phyloP scores from a whole-genome alignment of 129 eudicot species.

The Heracleum sosnowskyi region DNA sequence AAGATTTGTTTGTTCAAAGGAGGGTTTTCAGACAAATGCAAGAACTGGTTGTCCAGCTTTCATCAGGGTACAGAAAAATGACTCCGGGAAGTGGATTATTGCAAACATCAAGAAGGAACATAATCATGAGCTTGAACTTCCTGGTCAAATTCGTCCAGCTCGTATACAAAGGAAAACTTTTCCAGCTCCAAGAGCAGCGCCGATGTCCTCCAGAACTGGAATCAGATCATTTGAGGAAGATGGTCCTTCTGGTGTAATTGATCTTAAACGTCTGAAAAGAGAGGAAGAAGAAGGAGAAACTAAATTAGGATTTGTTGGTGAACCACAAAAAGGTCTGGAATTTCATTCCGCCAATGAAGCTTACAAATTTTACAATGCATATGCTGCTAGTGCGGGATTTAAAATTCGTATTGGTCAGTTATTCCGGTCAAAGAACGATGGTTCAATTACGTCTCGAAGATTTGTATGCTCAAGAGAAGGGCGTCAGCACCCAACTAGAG shows the following conservation, averaged over 20 bases:
- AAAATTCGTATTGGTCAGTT: slow-evolving; percentile 71
- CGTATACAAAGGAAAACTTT: slow-evolving; percentile 44
- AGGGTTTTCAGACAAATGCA: slow-evolving; percentile 70
- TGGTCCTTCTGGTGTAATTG: slow-evolving; percentile 49
- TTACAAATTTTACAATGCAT: slow-evolving; percentile 54
- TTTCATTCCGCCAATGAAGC: slow-evolving; percentile 65
- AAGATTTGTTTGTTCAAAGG: slow-evolving; percentile 74
- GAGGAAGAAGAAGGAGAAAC: slow-evolving; percentile 40
- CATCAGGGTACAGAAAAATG: slow-evolving; percentile 69
- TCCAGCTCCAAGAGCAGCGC: slow-evolving; percentile 40
- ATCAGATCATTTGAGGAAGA: slow-evolving; percentile 72
- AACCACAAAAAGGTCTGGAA: slow-evolving; percentile 71
- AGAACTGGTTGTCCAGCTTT: slow-evolving; percentile 89
- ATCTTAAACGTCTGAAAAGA: slow-evolving; percentile 67
- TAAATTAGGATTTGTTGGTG: slow-evolving; percentile 27
- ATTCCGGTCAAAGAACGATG: slow-evolving; percentile 77
- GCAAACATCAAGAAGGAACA: slow-evolving; percentile 75
- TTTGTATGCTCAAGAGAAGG: slow-evolving; percentile 93
- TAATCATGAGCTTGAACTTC: slow-evolving; percentile 62
- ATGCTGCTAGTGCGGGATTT: slow-evolving; percentile 60
- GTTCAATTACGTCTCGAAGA: slow-evolving; percentile 76
- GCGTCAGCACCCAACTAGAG: slow-evolving; percentile 81
- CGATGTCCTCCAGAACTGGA: slow-evolving; percentile 56
- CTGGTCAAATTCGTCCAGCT: slow-evolving; percentile 50
- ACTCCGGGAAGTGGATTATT: slow-evolving; percentile 74